phyloP scores from a whole-genome alignment of 805 yeast species.

The Pichia sporocuriosa region DNA sequence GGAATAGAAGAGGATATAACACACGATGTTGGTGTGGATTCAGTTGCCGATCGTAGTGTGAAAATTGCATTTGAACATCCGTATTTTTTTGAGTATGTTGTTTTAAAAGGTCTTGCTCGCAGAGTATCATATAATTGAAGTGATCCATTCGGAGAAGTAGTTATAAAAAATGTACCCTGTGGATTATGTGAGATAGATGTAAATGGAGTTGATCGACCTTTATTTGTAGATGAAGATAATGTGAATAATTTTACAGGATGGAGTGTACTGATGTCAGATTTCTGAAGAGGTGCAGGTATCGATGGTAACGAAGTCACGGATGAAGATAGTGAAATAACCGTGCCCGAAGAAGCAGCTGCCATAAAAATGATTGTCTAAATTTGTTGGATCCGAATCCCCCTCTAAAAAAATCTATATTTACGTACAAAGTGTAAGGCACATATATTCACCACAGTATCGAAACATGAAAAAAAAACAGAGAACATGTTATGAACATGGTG shows the following conservation, averaged over 20 bases:
- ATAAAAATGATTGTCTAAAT: not conserved
- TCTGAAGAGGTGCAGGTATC: not conserved
- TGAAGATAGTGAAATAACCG: not conserved
- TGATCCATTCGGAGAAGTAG: conserved; percentile 75
- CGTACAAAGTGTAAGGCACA: too few relatives aligned
- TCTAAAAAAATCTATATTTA: too few relatives aligned
- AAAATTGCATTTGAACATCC: conserved; percentile 86
- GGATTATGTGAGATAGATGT: conserved; percentile 78
- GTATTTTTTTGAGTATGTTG: conserved; percentile 79
- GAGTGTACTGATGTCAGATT: not conserved
- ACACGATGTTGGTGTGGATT: conserved; percentile 46
- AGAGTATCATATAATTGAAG: conserved; percentile 75
- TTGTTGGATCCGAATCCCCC: too few relatives aligned
- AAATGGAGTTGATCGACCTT: conserved; percentile 50
- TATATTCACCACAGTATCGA: too few relatives aligned
- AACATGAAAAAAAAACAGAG: too few relatives aligned
- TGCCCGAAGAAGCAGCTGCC: not conserved
- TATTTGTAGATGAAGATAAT: conserved; percentile 38
- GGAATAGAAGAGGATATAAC: conserved; percentile 68
- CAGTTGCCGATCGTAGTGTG: conserved; percentile 51
- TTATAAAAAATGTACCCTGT: conserved; percentile 67
- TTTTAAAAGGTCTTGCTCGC: conserved; percentile 60
- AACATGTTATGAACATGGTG: too few relatives aligned
- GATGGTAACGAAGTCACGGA: conserved; percentile 3
- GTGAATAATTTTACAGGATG: conserved; percentile 34